These are phyloP conservation scores for Camelina hispida DNA, from an alignment of 345 rosid species.

Conservation along the genomic window DNA sequence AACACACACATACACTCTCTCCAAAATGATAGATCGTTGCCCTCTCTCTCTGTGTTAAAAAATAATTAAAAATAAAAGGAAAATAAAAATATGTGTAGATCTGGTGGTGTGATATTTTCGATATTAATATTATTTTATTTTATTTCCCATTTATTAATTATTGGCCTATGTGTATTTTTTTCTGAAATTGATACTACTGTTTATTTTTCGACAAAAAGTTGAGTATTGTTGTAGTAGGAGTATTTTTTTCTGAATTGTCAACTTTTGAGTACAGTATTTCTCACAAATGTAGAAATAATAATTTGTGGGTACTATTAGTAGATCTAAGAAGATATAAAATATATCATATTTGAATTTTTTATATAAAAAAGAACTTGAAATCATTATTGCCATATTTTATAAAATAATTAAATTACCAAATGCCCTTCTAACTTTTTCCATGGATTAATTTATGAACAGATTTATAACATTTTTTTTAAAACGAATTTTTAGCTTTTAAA, in stretches of 20 bases:
- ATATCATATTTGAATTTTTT: background rate
- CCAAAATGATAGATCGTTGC: slow-evolving; percentile 11
- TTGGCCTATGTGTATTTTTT: background rate
- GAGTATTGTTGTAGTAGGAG: background rate
- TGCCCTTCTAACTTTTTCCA: background rate
- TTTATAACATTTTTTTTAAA: background rate
- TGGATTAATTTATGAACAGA: too few species aligned
- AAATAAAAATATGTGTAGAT: slow-evolving; percentile 25
- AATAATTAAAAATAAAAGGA: too few species aligned
- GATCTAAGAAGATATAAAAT: background rate
- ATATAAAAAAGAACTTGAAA: background rate
- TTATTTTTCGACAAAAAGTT: background rate
- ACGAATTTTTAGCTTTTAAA: too few species aligned
- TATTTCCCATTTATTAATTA: background rate
- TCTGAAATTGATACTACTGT: background rate
- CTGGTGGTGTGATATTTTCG: slow-evolving; percentile 43
- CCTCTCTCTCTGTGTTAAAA: slow-evolving; percentile 1
- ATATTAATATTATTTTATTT: background rate
- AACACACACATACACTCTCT: background rate
- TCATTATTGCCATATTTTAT: background rate
- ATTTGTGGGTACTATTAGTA: background rate
- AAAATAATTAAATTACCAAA: background rate
- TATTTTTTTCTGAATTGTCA: background rate
- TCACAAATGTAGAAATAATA: background rate
- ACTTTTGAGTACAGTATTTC: background rate